These are phyloP conservation scores for Phalaenopsis hybrid DNA, from an alignment of 116 monocot species.

Conservation along the genomic window DNA sequence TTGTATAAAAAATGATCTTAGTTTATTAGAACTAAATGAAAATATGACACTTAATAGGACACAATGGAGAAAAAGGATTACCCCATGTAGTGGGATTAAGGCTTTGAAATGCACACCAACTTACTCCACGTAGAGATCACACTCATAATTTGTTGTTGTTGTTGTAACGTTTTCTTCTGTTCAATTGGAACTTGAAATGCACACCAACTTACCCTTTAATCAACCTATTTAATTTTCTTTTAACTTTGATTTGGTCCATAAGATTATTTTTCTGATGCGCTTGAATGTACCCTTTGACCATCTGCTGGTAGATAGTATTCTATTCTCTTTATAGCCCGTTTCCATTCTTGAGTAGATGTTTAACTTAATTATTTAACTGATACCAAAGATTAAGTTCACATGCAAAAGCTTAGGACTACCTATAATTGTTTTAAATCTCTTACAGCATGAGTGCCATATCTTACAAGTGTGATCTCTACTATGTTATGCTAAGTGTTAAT, in stretches of 20 bases:
- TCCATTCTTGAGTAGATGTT: not conserved
- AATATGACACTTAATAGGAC: too few species aligned
- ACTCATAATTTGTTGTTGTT: too few species aligned
- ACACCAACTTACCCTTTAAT: not conserved
- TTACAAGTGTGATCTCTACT: not conserved
- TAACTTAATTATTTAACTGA: not conserved
- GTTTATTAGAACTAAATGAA: too few species aligned
- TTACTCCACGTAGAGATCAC: too few species aligned
- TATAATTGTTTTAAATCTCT: not conserved
- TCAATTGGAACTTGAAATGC: not conserved
- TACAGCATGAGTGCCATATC: not conserved
- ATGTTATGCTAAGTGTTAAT: not conserved
- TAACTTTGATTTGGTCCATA: not conserved
- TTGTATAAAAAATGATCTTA: too few species aligned
- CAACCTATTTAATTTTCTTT: not conserved
- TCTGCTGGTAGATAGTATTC: not conserved
- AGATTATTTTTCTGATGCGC: not conserved
- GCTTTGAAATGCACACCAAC: too few species aligned
- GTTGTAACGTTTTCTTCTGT: constrained; percentile 2
- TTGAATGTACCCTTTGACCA: not conserved
- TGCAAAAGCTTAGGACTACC: not conserved
- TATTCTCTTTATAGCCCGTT: not conserved
- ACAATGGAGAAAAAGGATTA: too few species aligned
- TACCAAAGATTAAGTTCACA: not conserved
- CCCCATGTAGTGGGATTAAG: too few species aligned